A percentile compares a stretch with the other conserved stretches of the same genome.
phyloP scores from a whole-genome alignment of 768 basidiomycete species.

The Paxillus involutus region DNA sequence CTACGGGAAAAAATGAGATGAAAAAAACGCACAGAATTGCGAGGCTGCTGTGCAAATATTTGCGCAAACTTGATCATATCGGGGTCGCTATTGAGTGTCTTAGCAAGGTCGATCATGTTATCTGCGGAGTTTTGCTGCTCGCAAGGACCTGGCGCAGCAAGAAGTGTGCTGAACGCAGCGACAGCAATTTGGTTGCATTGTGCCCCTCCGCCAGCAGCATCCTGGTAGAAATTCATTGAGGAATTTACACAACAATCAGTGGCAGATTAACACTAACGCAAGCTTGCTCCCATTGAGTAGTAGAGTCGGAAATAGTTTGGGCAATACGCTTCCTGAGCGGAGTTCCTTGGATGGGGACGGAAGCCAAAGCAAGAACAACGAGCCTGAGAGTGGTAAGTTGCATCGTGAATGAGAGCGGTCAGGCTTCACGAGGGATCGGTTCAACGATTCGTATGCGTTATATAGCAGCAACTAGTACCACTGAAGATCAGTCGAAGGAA shows the following conservation, averaged over 20 bases:
- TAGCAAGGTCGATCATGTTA: constrained; percentile 46
- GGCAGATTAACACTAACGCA: constrained; percentile 36
- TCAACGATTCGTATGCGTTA: background rate
- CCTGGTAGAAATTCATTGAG: constrained; percentile 28
- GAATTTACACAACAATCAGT: background rate
- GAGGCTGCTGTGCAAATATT: constrained; percentile 56
- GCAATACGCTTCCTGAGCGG: constrained; percentile 48
- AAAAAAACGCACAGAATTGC: constrained; percentile 45
- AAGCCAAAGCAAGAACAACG: constrained; percentile 30
- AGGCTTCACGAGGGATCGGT: background rate
- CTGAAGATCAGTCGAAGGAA: constrained; percentile 1
- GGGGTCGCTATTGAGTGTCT: constrained; percentile 43
- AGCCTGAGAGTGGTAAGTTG: constrained; percentile 2
- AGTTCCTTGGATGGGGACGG: constrained; percentile 34
- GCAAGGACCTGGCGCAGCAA: constrained; percentile 54
- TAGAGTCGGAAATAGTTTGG: constrained; percentile 41
- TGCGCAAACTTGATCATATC: constrained; percentile 52
- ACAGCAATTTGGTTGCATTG: constrained; percentile 60
- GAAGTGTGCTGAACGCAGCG: constrained; percentile 54
- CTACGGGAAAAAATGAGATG: background rate
- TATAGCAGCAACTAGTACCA: background rate
- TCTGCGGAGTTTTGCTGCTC: constrained; percentile 60
- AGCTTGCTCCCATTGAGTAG: constrained; percentile 44
- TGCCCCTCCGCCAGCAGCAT: constrained; percentile 53
- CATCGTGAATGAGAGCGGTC: constrained; percentile 1